Percentiles rank a stretch among this genome's conserved stretches.
Evolutionary conservation across 345 rosid species (phyloP).

Genomic region (Camelina hispida): DNA sequence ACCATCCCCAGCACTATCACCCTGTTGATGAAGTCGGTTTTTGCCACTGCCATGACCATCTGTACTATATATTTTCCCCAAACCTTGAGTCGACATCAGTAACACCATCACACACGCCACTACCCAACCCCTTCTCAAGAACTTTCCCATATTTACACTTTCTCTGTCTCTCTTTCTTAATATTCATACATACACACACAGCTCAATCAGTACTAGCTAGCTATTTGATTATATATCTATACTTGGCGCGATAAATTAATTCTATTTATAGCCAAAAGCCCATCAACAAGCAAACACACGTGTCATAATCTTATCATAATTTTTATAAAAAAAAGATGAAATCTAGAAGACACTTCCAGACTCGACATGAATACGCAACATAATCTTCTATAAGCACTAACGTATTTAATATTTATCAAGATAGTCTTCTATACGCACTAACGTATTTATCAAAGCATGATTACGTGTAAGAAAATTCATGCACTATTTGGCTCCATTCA

Average conservation of each 20-base stretch:
- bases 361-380: conserved; percentile 41
- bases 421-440: too few relatives aligned
- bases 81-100: conserved; percentile 25
- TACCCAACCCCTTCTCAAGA: conserved; percentile 38
- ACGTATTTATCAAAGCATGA: conserved; percentile 26
- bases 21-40: conserved; percentile 3
- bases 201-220: conserved; percentile 19
- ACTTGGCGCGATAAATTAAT: background rate
- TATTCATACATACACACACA: conserved; percentile 6
- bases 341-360: conserved; percentile 33
- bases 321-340: background rate
- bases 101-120: conserved; percentile 32
- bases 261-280: conserved; percentile 36
- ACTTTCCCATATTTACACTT: conserved; percentile 24
- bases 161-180: background rate
- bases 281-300: background rate
- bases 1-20: background rate
- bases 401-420: too few relatives aligned
- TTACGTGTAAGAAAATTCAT: conserved; percentile 26
- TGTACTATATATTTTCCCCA: conserved; percentile 9
- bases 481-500: conserved; percentile 13
- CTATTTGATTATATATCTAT: conserved; percentile 18
- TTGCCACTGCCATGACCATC: background rate
- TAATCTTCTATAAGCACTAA: conserved; percentile 38
- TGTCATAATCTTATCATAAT: conserved; percentile 15